A percentile compares a stretch with the other conserved stretches of the same genome.
These are phyloP conservation scores for Coriolopsis trogii DNA, from an alignment of 1,284 basidiomycete species.

Conservation along the genomic window DNA sequence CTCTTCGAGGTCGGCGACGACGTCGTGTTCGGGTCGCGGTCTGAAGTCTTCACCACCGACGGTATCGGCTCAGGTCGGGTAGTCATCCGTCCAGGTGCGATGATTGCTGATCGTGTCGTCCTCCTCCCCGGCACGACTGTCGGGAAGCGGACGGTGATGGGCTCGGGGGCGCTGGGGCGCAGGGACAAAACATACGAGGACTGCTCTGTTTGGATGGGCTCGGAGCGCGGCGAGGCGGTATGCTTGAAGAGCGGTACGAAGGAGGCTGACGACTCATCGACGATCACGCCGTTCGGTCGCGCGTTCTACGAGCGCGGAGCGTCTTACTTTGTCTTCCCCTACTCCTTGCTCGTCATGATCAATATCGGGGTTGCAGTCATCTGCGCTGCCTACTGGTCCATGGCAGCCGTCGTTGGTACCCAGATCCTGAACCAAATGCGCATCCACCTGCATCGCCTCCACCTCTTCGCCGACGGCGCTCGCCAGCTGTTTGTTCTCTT, in stretches of 20 bases:
- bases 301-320: constrained; percentile 49
- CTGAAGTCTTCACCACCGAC: constrained; percentile 47
- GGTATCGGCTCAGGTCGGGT: constrained; percentile 42
- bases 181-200: constrained; percentile 43
- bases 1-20: constrained; percentile 49
- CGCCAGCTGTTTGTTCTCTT: constrained; percentile 42
- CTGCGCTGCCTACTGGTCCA: constrained; percentile 47
- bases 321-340: constrained; percentile 46
- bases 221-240: constrained; percentile 41
- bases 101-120: constrained; percentile 52
- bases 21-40: constrained; percentile 50
- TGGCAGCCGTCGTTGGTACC: constrained; percentile 42
- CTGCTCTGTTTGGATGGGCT: constrained; percentile 51
- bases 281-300: constrained; percentile 49
- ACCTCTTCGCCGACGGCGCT: constrained; percentile 39
- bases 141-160: constrained; percentile 46
- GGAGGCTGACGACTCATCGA: constrained; percentile 29
- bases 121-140: constrained; percentile 46
- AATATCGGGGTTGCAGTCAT: constrained; percentile 29
- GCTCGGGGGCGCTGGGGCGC: constrained; percentile 46
- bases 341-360: constrained; percentile 39
- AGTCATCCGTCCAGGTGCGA: constrained; percentile 44
- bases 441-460: constrained; percentile 34
- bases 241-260: constrained; percentile 21
- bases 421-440: constrained; percentile 40